Evolutionary conservation across 164 flowering plant genomes (phyloP).

Genomic region (Dillenia suffruticosa): DNA sequence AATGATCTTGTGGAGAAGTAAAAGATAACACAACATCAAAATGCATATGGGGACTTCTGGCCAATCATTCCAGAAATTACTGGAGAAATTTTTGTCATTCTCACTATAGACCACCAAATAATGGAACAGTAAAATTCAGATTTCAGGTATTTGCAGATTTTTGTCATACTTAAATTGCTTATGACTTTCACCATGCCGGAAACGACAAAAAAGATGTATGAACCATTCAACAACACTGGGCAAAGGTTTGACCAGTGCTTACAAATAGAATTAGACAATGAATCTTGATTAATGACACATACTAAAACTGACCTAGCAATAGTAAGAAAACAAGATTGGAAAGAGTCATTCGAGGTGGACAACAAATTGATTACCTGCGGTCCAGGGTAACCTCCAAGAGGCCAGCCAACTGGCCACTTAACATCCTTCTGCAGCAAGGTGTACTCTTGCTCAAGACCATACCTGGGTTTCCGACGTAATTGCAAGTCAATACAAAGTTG

Average conservation of each 20-base stretch:
- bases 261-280: too few species aligned
- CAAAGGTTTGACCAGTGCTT: too few species aligned
- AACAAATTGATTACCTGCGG: slow-evolving; percentile 31
- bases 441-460: slow-evolving; percentile 27
- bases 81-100: not conserved
- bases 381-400: slow-evolving; percentile 45
- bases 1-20: too few species aligned
- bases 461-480: slow-evolving; percentile 18
- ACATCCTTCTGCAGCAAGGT: slow-evolving; percentile 13
- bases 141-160: too few species aligned
- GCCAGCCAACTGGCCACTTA: slow-evolving; percentile 54
- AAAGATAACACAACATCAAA: too few species aligned
- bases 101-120: too few species aligned
- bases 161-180: too few species aligned
- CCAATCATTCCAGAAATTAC: not conserved
- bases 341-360: not conserved
- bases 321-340: too few species aligned
- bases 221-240: not conserved
- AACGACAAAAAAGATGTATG: not conserved
- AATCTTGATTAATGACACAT: too few species aligned
- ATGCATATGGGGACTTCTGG: not conserved
- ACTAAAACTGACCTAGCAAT: too few species aligned
- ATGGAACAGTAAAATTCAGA: too few species aligned
- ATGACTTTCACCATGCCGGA: too few species aligned
- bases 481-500: not conserved